Percentiles rank a stretch among this genome's conserved stretches.
These are phyloP conservation scores for Lecanicillium sp. DNA, from an alignment of 2,329 filamentous ascomycete species.

Conservation along the genomic window DNA sequence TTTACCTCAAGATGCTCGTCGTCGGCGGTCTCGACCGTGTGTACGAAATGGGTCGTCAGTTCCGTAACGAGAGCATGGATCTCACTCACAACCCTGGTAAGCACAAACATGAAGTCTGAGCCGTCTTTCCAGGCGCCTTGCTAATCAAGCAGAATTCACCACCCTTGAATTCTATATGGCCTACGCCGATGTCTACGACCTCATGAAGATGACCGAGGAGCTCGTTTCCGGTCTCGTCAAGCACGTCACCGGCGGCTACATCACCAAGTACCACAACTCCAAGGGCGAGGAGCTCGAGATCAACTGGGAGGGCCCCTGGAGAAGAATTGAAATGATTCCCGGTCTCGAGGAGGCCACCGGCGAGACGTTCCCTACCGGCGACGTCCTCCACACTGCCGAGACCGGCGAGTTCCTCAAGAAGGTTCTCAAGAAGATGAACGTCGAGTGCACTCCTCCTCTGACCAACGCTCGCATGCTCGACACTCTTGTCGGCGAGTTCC, in stretches of 20 bases:
- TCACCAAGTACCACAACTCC: slow-evolving; percentile 81
- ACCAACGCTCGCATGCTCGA: slow-evolving; percentile 97
- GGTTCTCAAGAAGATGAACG: slow-evolving; percentile 80
- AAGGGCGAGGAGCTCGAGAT: slow-evolving; percentile 80
- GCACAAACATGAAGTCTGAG: too few species aligned
- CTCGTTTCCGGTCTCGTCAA: slow-evolving; percentile 86
- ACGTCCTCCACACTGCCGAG: slow-evolving; percentile 84
- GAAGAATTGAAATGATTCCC: slow-evolving; percentile 85
- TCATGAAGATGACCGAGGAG: slow-evolving; percentile 78
- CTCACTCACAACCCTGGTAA: slow-evolving; percentile 72
- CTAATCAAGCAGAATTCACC: slow-evolving; percentile 68
- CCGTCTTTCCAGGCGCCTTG: too few species aligned
- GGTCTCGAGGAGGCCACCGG: slow-evolving; percentile 79
- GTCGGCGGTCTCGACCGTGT: slow-evolving; percentile 92
- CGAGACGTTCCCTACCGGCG: slow-evolving; percentile 87
- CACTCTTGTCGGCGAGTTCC: slow-evolving; percentile 88
- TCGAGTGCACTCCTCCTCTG: slow-evolving; percentile 83
- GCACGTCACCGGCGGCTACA: slow-evolving; percentile 76
- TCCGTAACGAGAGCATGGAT: slow-evolving; percentile 75
- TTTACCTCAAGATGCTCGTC: slow-evolving; percentile 94
- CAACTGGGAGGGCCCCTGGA: slow-evolving; percentile 96
- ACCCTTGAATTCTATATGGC: slow-evolving; percentile 97
- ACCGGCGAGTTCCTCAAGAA: slow-evolving; percentile 81
- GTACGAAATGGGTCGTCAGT: slow-evolving; percentile 92
- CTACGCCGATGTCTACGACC: slow-evolving; percentile 84